Base-by-base conservation (phyloP, 208 protist species). In the Endotrypanum monterogeii region DNA sequence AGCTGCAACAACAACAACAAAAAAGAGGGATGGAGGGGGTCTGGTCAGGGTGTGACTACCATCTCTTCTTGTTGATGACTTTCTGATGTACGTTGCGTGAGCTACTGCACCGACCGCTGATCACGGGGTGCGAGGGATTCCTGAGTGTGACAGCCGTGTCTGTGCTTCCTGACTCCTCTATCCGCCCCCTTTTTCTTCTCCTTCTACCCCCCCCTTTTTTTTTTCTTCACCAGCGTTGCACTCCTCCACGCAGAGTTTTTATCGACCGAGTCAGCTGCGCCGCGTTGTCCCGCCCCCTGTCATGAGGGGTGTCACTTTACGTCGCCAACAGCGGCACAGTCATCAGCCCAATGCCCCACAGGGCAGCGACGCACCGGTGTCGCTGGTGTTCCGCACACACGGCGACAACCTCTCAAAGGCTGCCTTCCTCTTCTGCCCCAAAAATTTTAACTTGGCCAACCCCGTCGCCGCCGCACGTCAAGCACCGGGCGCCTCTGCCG, bases 361-460 rank as follows among this genome's bases (percentile, higher is more conserved):
- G 25, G 74, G 80, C n/a, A 92, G 70, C 69, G 85, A 91, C 41
- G 80, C 85, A 6, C 78, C 86, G 32, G 83, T 94, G n/a, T 85
- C 76, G 6, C 84, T 96, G n/a, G 85, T 93, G 23, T 96, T 96
- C 60, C 92, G 92, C 41, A 81, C 80, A 0, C 92, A 96, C 78
- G 74, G 61, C 30, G 89, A 94, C 44, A 67, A 35, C 37, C 68
- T 93, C 48, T 88, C 89, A 18, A 85, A 83, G 69, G 87, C 75
- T 18, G 83, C 77, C 8, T 96, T 96, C 78, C 81, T 96, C 18
- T 96, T 91, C 71, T 90, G 74, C 51, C 89, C 92, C 20, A 87
- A 87, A 57, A 92, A 94, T 73, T 96, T 92, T 67, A 83, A 82
- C 63, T 69, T 90, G 16, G 54, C 65, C 28, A 81, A 76, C 65